Evolutionary conservation across 2,329 filamentous ascomycete species (phyloP).

Genomic region (Penicillium sp.): DNA sequence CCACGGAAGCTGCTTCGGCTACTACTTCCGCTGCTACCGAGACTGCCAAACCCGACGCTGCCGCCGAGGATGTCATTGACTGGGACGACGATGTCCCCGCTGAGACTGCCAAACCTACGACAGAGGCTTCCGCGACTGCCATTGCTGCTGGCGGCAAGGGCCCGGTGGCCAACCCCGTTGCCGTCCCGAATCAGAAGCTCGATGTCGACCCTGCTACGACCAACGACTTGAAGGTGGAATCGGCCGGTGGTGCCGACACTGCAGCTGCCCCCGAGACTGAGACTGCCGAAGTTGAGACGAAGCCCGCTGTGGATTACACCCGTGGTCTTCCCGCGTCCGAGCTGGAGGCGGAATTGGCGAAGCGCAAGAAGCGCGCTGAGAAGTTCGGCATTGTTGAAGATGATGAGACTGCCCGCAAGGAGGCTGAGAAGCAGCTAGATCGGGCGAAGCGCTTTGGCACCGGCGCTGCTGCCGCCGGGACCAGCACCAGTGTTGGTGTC

Average conservation of each 20-base stretch:
- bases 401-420: conserved; percentile 44
- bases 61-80: conserved; percentile 53
- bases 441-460: conserved; percentile 56
- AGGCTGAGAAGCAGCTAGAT: conserved; percentile 53
- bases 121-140: conserved; percentile 40
- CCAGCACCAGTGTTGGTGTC: conserved; percentile 34
- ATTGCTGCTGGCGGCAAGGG: conserved; percentile 48
- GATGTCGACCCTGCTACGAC: conserved; percentile 47
- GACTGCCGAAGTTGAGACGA: conserved; percentile 36
- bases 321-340: conserved; percentile 52
- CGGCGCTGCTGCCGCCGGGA: conserved; percentile 30
- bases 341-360: conserved; percentile 54
- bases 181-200: conserved; percentile 49
- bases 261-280: conserved; percentile 30
- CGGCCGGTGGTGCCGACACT: conserved; percentile 31
- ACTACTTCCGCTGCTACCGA: conserved; percentile 20
- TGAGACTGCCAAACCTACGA: conserved; percentile 38
- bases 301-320: conserved; percentile 48
- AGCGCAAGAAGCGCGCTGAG: conserved; percentile 56
- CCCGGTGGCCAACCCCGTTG: conserved; percentile 46
- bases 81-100: conserved; percentile 50
- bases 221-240: conserved; percentile 46
- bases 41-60: conserved; percentile 36
- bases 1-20: conserved; percentile 25
- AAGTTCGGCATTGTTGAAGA: conserved; percentile 56